phyloP scores from a whole-genome alignment of 148 eudicot genomes.

The Rhododendron kiyosumense region DNA sequence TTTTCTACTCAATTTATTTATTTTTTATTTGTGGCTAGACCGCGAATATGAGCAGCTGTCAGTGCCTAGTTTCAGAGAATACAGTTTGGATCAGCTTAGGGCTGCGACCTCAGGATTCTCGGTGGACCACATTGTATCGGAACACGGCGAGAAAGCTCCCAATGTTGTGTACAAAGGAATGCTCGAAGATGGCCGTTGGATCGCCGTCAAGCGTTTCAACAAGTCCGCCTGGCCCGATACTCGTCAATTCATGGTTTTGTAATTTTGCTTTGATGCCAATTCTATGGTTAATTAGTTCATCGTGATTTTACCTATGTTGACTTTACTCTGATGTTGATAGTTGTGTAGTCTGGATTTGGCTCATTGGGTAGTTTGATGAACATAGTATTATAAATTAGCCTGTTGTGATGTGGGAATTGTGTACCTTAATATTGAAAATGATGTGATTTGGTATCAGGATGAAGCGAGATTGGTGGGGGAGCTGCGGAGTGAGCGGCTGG shows the following conservation, averaged over 20 bases:
- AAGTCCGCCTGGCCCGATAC: slow-evolving; percentile 89
- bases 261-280: neutral
- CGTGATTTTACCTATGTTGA: neutral
- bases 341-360: slow-evolving; percentile 16
- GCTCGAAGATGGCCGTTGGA: slow-evolving; percentile 57
- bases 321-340: neutral
- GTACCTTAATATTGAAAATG: neutral
- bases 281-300: neutral
- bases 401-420: neutral
- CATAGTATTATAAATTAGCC: neutral
- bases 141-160: slow-evolving; percentile 86
- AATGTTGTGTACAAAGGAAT: slow-evolving; percentile 73
- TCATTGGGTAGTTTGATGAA: neutral
- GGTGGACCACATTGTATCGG: slow-evolving; percentile 69
- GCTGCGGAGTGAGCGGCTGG: slow-evolving; percentile 70
- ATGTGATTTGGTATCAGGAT: slow-evolving; percentile 38
- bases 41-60: slow-evolving; percentile 45
- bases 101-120: slow-evolving; percentile 64
- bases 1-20: neutral
- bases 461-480: slow-evolving; percentile 76
- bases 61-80: slow-evolving; percentile 54
- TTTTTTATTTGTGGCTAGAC: slow-evolving; percentile 21
- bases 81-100: slow-evolving; percentile 62
- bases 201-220: slow-evolving; percentile 76
- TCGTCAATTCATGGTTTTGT: slow-evolving; percentile 65